phyloP scores from a whole-genome alignment of 1,284 basidiomycete genomes.

The Ceratorhiza oryzae-sativae region DNA sequence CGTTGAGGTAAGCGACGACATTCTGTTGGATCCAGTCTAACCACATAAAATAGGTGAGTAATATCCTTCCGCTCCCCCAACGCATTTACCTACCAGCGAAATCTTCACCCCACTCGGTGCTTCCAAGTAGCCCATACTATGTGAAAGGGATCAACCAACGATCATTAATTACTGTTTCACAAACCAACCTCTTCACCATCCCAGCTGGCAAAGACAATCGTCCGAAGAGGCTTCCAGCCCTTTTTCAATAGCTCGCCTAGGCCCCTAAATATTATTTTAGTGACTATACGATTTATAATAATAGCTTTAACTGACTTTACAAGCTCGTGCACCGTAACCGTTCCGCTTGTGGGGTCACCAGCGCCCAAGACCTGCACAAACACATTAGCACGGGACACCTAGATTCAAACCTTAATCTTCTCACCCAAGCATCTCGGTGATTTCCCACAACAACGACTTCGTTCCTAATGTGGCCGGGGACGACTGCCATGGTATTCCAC shows the following conservation, averaged over 20 bases:
- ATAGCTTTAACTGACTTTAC: conserved; percentile 50
- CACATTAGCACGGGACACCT: background rate
- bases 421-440: conserved; percentile 72
- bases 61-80: background rate
- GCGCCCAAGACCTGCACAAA: conserved; percentile 70
- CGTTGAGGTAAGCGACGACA: conserved; percentile 88
- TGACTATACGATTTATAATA: background rate
- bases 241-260: conserved; percentile 72
- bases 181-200: conserved; percentile 82
- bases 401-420: background rate
- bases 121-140: conserved; percentile 85
- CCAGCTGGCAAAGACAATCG: conserved; percentile 90
- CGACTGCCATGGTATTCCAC: conserved; percentile 88
- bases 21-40: conserved; percentile 74
- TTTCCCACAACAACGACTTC: conserved; percentile 88
- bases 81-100: conserved; percentile 58
- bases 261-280: conserved; percentile 57
- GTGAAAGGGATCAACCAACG: background rate
- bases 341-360: conserved; percentile 87
- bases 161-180: background rate
- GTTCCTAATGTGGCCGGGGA: conserved; percentile 87
- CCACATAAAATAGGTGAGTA: background rate
- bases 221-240: conserved; percentile 91
- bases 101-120: conserved; percentile 90
- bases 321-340: conserved; percentile 84